Base-by-base conservation (phyloP, 768 basidiomycete species). In the Favolaschia claudopus region DNA sequence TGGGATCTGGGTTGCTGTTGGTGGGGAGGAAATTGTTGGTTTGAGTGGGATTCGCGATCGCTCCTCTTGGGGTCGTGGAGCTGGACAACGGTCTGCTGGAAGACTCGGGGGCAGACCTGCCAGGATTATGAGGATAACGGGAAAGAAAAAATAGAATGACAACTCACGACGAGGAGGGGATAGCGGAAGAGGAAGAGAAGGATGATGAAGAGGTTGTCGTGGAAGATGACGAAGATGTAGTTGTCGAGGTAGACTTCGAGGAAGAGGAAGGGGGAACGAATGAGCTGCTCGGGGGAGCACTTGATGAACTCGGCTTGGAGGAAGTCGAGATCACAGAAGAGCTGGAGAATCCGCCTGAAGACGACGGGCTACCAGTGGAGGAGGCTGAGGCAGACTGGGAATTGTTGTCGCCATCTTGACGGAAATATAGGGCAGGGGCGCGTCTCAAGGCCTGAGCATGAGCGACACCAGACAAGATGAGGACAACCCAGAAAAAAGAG, bases 1-100 rank as follows among this genome's bases (percentile, higher is more conserved):
- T 55, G n/a, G 37, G 7, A 14, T 61, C 28, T 10, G 53, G 47
- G 38, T 40, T 5, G 51, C n/a, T 5, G 58, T 22, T n/a, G 42
- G 37, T 10, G n/a, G 24, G 1, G 19, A 12, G 45, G 50, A 24
- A 8, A 25, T 12, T 20, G 28, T 27, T 7, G 39, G 33, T 3
- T 20, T 46, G 45, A 27, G 34, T 13, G 42, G 5, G 22, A 17
- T 14, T 19, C n/a, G n/a, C 34, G 12, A n/a, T 36, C 34, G 34
- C 34, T 36, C 10, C n/a, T 10, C 34, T n/a, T 36, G 34, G n/a
- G 10, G 34, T 10, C n/a, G n/a, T n/a, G n/a, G 10, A 10, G 34
- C n/a, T 36, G n/a, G 34, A 10, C n/a, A n/a, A n/a, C n/a, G 34
- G 34, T 36, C n/a, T 10, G 10, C n/a, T 10, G 34, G 34, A n/a